phyloP scores from a whole-genome alignment of 306 rosid species.

The Acmispon strigosus region DNA sequence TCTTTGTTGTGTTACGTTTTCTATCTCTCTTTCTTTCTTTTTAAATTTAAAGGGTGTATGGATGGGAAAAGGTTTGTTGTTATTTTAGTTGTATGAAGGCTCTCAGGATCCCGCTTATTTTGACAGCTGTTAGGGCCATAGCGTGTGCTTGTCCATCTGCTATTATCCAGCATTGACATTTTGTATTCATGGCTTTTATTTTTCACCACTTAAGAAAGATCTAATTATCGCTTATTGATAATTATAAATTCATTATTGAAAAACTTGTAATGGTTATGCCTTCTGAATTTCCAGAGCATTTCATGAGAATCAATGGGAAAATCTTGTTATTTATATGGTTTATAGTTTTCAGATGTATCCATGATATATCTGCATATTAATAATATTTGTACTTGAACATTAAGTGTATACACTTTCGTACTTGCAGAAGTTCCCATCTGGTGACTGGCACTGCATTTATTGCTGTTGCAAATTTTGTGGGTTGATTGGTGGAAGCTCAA shows the following conservation, averaged over 20 bases:
- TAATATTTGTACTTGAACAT: constrained; percentile 3
- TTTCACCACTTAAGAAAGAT: neutral
- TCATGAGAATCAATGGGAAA: constrained; percentile 14
- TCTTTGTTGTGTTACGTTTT: neutral
- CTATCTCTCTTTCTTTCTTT: neutral
- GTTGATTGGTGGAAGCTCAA: constrained; percentile 30
- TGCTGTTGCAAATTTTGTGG: constrained; percentile 95
- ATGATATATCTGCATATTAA: neutral
- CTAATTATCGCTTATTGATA: constrained; percentile 1
- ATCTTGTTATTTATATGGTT: neutral
- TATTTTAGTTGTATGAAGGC: too few species aligned
- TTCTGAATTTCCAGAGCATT: constrained; percentile 1
- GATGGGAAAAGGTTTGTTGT: too few species aligned
- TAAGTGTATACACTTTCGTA: constrained; percentile 14
- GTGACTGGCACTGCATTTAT: constrained; percentile 87
- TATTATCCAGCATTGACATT: neutral
- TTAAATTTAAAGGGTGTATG: neutral
- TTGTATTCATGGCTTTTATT: neutral
- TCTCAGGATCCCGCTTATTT: neutral
- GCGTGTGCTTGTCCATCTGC: neutral
- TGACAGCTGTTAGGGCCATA: neutral
- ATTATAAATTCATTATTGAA: neutral
- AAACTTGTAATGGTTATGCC: constrained; percentile 11
- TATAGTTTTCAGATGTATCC: constrained; percentile 10
- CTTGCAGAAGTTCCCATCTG: constrained; percentile 86